Evolutionary conservation across 2,329 filamentous ascomycete genomes (phyloP).

Genomic region (Colletotrichum musicola): DNA sequence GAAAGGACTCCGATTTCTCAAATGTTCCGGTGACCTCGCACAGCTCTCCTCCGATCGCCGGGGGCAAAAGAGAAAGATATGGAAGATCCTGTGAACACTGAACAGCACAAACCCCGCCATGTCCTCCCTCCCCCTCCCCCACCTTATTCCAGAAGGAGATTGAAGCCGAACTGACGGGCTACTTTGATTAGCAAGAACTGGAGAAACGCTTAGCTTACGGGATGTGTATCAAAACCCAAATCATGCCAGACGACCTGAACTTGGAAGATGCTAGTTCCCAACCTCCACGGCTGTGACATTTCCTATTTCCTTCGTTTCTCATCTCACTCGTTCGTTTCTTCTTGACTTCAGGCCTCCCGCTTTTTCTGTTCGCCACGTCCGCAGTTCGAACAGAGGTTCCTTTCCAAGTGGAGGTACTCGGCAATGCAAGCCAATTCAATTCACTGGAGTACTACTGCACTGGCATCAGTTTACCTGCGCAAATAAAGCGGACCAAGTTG

Average conservation of each 20-base stretch:
- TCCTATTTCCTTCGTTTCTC: background rate
- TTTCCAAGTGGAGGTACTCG: background rate
- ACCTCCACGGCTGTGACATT: conserved; percentile 15
- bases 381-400: background rate
- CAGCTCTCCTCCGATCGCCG: background rate
- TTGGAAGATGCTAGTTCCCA: background rate
- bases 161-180: conserved; percentile 3
- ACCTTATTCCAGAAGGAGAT: conserved; percentile 14
- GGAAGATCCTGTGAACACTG: conserved; percentile 14
- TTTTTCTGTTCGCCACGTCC: conserved; percentile 1
- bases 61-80: background rate
- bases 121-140: background rate
- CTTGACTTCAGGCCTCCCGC: background rate
- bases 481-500: background rate
- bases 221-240: conserved; percentile 5
- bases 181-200: background rate
- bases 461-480: background rate
- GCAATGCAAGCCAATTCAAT: conserved; percentile 3
- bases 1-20: too few species aligned
- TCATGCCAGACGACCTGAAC: background rate
- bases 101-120: background rate
- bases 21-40: background rate
- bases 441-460: background rate
- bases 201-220: conserved; percentile 10
- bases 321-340: background rate